These are phyloP conservation scores for Coniochaeta sp. DNA, from an alignment of 2,329 filamentous ascomycete species.

Conservation along the genomic window DNA sequence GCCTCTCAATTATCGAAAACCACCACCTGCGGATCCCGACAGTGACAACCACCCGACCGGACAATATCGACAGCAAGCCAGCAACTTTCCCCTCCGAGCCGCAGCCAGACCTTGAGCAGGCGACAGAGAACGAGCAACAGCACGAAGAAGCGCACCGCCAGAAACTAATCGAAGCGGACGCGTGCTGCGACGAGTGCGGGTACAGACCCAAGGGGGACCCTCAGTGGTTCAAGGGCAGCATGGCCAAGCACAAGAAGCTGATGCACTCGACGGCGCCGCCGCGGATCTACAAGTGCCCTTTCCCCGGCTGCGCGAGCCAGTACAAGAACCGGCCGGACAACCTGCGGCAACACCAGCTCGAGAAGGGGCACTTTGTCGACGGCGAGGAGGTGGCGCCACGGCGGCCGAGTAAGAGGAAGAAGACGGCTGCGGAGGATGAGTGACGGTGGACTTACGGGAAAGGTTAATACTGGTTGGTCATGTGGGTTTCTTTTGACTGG, in stretches of 20 bases:
- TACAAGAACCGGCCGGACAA: conserved; percentile 51
- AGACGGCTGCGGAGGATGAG: conserved; percentile 16
- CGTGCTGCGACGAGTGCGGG: conserved; percentile 43
- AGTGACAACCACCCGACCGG: conserved; percentile 5
- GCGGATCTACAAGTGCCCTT: conserved; percentile 45
- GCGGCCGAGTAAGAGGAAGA: conserved; percentile 41
- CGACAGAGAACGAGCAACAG: conserved; percentile 1
- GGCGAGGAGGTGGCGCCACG: conserved; percentile 21
- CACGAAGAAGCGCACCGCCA: conserved; percentile 1
- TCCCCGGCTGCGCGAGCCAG: conserved; percentile 44
- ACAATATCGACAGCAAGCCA: neutral
- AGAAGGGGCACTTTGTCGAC: conserved; percentile 47
- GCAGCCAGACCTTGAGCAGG: conserved; percentile 1
- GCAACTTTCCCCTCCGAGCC: neutral
- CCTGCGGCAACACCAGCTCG: conserved; percentile 47
- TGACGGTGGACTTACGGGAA: neutral
- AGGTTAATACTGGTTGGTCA: neutral
- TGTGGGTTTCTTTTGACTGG: neutral
- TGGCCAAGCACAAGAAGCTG: conserved; percentile 51
- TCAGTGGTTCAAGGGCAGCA: conserved; percentile 51
- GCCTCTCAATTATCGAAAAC: neutral
- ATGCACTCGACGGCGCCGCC: conserved; percentile 43
- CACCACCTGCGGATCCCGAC: conserved; percentile 4
- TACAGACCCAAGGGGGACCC: conserved; percentile 49
- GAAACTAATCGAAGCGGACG: conserved; percentile 29